These are phyloP conservation scores for Malassezia japonica DNA, from an alignment of 1,284 basidiomycete genomes.

Conservation along the genomic window DNA sequence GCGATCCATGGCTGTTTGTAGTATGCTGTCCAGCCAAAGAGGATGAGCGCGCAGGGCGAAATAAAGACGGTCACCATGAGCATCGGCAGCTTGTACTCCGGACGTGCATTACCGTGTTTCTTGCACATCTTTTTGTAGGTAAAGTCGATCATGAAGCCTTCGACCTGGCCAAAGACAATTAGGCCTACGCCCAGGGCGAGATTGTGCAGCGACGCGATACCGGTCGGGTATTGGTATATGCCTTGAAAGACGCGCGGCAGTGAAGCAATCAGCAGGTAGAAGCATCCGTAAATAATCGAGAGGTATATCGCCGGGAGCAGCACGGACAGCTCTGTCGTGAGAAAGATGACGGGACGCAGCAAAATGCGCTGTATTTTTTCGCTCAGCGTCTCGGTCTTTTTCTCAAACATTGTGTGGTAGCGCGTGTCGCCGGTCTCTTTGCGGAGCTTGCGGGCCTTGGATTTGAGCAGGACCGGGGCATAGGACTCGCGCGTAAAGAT, in stretches of 20 bases:
- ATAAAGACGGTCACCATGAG: slow-evolving; percentile 57
- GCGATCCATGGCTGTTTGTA: slow-evolving; percentile 58
- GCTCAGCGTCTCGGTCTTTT: slow-evolving; percentile 35
- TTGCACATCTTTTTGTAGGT: slow-evolving; percentile 55
- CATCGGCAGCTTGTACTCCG: slow-evolving; percentile 51
- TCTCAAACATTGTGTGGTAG: slow-evolving; percentile 25
- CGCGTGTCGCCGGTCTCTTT: slow-evolving; percentile 35
- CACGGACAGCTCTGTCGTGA: slow-evolving; percentile 53
- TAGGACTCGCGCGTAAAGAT: slow-evolving; percentile 61
- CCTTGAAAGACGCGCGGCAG: slow-evolving; percentile 58
- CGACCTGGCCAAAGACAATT: slow-evolving; percentile 53
- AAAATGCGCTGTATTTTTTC: slow-evolving; percentile 48
- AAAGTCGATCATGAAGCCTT: slow-evolving; percentile 56
- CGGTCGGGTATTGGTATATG: slow-evolving; percentile 49
- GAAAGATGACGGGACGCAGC: slow-evolving; percentile 53
- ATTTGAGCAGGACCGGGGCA: slow-evolving; percentile 57
- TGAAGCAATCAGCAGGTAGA: slow-evolving; percentile 58
- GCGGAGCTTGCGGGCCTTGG: slow-evolving; percentile 17
- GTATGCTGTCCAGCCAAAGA: slow-evolving; percentile 61
- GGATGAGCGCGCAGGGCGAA: slow-evolving; percentile 56
- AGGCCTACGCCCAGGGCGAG: slow-evolving; percentile 53
- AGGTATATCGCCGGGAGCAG: slow-evolving; percentile 53
- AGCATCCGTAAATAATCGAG: slow-evolving; percentile 41
- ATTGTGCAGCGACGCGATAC: slow-evolving; percentile 59
- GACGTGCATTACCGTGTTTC: slow-evolving; percentile 55